Evolutionary conservation across 2,329 filamentous ascomycete genomes (phyloP).

Genomic region (Phialophora macrospora): DNA sequence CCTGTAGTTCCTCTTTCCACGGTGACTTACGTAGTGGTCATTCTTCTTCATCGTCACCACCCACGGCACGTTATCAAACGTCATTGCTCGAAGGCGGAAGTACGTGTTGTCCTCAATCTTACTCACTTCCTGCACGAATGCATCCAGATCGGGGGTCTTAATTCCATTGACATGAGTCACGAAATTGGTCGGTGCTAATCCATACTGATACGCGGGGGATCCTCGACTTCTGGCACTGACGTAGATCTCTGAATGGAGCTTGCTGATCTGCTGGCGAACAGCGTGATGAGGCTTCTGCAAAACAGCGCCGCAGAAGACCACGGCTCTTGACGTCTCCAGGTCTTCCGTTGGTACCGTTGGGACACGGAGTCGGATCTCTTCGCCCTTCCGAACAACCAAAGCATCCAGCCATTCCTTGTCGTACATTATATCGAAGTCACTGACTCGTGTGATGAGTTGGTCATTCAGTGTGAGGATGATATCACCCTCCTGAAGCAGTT

Average conservation of each 20-base stretch:
- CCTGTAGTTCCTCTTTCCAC: constrained; percentile 1
- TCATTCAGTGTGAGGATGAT: constrained; percentile 89
- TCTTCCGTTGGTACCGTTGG: constrained; percentile 87
- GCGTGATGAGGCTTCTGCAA: constrained; percentile 93
- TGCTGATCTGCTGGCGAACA: constrained; percentile 95
- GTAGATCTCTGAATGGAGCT: constrained; percentile 94
- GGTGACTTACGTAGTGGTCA: constrained; percentile 75
- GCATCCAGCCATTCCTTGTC: constrained; percentile 81
- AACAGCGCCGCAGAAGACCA: constrained; percentile 94
- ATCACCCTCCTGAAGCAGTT: constrained; percentile 84
- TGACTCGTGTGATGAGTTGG: constrained; percentile 89
- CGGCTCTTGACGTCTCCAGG: constrained; percentile 87
- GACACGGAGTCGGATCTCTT: constrained; percentile 76
- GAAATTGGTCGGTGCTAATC: constrained; percentile 94
- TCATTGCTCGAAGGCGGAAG: constrained; percentile 95
- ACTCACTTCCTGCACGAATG: constrained; percentile 79
- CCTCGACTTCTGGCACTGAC: constrained; percentile 85
- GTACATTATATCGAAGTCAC: constrained; percentile 96
- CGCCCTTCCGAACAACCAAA: constrained; percentile 80
- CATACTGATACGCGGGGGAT: constrained; percentile 85
- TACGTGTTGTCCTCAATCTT: constrained; percentile 97
- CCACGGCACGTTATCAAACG: constrained; percentile 98
- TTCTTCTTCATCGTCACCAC: constrained; percentile 99
- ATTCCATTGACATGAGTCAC: constrained; percentile 94
- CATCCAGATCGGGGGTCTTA: constrained; percentile 77